Evolutionary conservation across 768 basidiomycete species (phyloP), one percentile per base, ranked within the genome.

Genomic region (Pisolithus albus): DNA sequence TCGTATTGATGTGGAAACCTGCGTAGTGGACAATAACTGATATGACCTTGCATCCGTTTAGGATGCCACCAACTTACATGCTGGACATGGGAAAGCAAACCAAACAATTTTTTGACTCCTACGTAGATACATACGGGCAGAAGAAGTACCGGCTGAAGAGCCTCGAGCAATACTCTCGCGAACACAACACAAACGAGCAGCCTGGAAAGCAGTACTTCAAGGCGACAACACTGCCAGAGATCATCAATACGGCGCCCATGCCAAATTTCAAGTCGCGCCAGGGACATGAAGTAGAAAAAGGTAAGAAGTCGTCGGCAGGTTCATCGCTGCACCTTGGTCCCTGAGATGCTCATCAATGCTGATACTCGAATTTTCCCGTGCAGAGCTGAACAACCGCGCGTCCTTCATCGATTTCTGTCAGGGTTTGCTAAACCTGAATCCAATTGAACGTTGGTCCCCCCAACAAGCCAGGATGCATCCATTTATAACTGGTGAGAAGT

Each of bases 181-280:
- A 99, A 68, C 93, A 94, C 70, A 89, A 89, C 55, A 87, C 90
- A 15, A 86, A 93, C 56, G 96, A 99, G 65, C 96, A 98, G 64
- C 94, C 94, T 0, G 94, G 93, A 59, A 99, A 99, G 70, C 95
- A 98, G 68, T 99, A 98, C 67, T 98, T 99, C 79, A 90, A 92
- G 66, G 92, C 93, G 16, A 90, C 82, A 24, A 86, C 90, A 18
- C 71, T 99, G 38, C 92, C 91, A 1, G 96, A 99, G 55, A 95
- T 99, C 60, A 88, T 99, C 68, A 92, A 92, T 65, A 87, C 86
- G 40, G 93, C 96, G 41, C 92, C 94, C n/a, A 86, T 95, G 78
- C 86, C 90, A 9, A 78, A 80, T 16, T 84, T 83, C 62, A 95
- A 94, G 65, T 82, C 85, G 55, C 76, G 87, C 61, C 83, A 83